phyloP scores from a whole-genome alignment of 352 stramenopile species.

The Globisporangium uncinulatum region DNA sequence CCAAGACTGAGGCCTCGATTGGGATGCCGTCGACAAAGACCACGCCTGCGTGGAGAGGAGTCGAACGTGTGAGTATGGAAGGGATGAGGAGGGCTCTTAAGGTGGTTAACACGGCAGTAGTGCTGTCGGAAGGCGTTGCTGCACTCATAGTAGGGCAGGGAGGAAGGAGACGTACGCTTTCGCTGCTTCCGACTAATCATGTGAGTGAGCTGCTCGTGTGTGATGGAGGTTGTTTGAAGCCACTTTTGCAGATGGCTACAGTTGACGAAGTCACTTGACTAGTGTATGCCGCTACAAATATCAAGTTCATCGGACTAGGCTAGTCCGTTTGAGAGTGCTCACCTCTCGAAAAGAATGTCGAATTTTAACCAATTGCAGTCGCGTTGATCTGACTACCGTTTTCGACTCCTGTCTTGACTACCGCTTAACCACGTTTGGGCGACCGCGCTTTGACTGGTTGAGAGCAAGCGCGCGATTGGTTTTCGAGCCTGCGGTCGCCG shows the following conservation, averaged over 20 bases:
- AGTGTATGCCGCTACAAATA: too few relatives aligned
- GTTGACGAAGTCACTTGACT: too few relatives aligned
- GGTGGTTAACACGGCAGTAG: not conserved
- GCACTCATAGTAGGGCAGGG: too few relatives aligned
- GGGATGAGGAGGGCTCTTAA: too few relatives aligned
- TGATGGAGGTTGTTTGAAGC: too few relatives aligned
- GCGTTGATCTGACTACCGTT: not conserved
- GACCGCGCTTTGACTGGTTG: not conserved
- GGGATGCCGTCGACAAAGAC: constrained; percentile 73
- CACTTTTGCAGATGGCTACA: too few relatives aligned
- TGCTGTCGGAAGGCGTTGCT: not conserved
- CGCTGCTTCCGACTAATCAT: constrained; percentile 57
- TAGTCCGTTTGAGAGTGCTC: too few relatives aligned
- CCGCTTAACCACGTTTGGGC: too few relatives aligned
- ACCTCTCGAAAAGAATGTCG: too few relatives aligned
- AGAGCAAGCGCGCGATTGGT: not conserved
- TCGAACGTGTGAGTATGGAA: too few relatives aligned
- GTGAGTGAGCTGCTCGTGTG: not conserved
- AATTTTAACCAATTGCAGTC: too few relatives aligned
- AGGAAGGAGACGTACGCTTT: constrained; percentile 33
- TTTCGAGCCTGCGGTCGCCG: constrained; percentile 27
- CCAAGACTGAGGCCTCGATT: constrained; percentile 53
- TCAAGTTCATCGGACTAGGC: too few relatives aligned
- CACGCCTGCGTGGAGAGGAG: constrained; percentile 28
- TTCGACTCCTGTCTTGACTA: not conserved